These are phyloP conservation scores for Rhytidhysteron rufulum DNA, from an alignment of 2,329 filamentous ascomycete genomes.

Conservation along the genomic window DNA sequence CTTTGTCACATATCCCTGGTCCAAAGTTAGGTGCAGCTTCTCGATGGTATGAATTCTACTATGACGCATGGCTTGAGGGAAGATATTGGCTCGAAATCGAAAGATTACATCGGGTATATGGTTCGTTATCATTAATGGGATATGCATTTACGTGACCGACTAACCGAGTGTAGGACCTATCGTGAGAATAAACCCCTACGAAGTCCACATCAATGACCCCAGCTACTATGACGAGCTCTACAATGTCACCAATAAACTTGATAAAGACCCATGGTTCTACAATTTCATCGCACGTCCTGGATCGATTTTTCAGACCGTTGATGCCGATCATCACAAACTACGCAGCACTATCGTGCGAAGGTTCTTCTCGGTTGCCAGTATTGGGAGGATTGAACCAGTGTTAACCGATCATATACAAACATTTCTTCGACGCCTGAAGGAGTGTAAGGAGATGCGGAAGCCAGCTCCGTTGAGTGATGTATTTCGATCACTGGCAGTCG, in stretches of 20 bases:
- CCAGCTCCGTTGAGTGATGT: constrained; percentile 12
- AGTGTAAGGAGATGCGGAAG: neutral
- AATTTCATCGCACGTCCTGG: constrained; percentile 19
- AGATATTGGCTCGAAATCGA: constrained; percentile 8
- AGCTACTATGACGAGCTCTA: constrained; percentile 20
- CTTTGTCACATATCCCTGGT: constrained; percentile 11
- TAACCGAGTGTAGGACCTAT: constrained; percentile 8
- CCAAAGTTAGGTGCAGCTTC: constrained; percentile 14
- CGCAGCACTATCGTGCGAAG: constrained; percentile 27
- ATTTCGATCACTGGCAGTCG: constrained; percentile 16
- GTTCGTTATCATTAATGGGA: too few relatives aligned
- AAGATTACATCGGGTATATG: constrained; percentile 13
- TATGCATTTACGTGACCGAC: too few relatives aligned
- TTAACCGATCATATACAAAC: constrained; percentile 11
- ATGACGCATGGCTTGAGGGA: constrained; percentile 9
- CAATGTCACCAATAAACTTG: constrained; percentile 7
- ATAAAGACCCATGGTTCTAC: constrained; percentile 17
- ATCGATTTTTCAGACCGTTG: constrained; percentile 17
- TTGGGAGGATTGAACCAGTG: constrained; percentile 14
- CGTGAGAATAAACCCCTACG: constrained; percentile 11
- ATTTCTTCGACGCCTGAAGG: constrained; percentile 6
- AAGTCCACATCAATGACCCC: constrained; percentile 10
- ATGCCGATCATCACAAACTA: constrained; percentile 21
- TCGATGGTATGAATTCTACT: constrained; percentile 13
- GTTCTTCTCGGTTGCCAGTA: constrained; percentile 30